These are phyloP conservation scores for Apiospora hydei DNA, from an alignment of 2,329 filamentous ascomycete genomes.

Conservation along the genomic window DNA sequence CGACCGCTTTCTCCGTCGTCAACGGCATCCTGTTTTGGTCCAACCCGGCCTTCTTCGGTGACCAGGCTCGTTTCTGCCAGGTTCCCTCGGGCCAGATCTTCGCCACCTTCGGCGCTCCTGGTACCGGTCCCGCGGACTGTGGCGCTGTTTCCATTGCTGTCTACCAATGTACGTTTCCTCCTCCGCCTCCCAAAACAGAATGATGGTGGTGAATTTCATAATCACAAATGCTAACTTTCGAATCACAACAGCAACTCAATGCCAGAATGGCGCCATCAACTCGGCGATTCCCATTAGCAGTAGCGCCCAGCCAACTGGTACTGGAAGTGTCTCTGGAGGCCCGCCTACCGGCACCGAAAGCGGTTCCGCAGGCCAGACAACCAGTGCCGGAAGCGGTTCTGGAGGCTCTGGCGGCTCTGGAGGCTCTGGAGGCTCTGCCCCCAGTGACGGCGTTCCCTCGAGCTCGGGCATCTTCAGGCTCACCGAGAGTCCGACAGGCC, in stretches of 20 bases:
- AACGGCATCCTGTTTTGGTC: conserved; percentile 38
- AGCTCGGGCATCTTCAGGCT: conserved; percentile 25
- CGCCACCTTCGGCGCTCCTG: conserved; percentile 30
- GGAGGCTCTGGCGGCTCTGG: neutral
- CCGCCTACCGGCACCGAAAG: neutral
- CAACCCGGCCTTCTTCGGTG: conserved; percentile 35
- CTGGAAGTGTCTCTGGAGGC: neutral
- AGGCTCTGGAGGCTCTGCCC: neutral
- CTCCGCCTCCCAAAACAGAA: neutral
- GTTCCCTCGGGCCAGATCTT: conserved; percentile 33
- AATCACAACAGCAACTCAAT: conserved; percentile 26
- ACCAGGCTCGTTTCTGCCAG: conserved; percentile 39
- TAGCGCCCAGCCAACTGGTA: neutral
- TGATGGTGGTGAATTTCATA: neutral
- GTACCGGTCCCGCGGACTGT: conserved; percentile 32
- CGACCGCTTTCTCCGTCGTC: conserved; percentile 32
- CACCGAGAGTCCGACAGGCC: conserved; percentile 25
- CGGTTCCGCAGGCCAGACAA: neutral
- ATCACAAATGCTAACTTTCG: neutral
- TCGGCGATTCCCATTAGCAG: neutral
- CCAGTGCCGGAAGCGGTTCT: neutral
- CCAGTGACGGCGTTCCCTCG: conserved; percentile 22
- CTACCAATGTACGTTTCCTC: conserved; percentile 26
- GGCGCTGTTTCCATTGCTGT: conserved; percentile 30
- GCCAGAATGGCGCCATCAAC: conserved; percentile 30